Conservation (phyloP, 805 yeast species). For the Tetrapisispora fleetii region DNA sequence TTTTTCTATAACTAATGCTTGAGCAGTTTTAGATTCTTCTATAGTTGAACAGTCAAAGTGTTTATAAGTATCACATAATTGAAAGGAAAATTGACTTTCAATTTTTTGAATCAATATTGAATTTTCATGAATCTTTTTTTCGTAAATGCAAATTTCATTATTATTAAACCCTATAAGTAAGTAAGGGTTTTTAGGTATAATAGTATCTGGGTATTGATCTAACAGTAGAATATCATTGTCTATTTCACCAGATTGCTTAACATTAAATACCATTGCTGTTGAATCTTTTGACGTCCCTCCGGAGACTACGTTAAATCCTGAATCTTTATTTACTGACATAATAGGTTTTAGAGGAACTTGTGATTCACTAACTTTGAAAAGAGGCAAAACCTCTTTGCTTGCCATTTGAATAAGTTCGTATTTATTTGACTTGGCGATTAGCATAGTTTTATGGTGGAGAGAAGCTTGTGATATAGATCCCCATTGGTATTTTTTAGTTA, state of each 20-base stretch:
- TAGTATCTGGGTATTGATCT: constrained; percentile 18
- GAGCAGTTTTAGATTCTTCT: constrained; percentile 5
- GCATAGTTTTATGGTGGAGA: constrained; percentile 11
- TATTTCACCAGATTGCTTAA: constrained; percentile 25
- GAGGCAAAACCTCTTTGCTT: constrained; percentile 11
- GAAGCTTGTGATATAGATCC: constrained; percentile 10
- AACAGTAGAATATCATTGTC: constrained; percentile 24
- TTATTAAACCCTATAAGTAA: constrained; percentile 14
- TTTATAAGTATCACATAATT: constrained; percentile 7
- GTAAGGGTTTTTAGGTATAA: constrained; percentile 18
- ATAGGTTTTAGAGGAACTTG: constrained; percentile 17
- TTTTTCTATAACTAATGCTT: constrained; percentile 14
- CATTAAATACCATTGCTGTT: constrained; percentile 25
- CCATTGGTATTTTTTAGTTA: constrained; percentile 7
- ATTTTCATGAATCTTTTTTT: constrained; percentile 1
- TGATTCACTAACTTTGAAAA: constrained; percentile 24
- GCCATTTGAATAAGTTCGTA: constrained; percentile 21
- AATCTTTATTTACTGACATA: constrained; percentile 10
- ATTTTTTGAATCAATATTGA: background rate
- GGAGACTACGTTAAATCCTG: constrained; percentile 20
- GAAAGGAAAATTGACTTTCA: background rate
- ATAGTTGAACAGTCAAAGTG: constrained; percentile 1
- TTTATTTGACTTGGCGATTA: constrained; percentile 16
- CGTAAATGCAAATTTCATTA: constrained; percentile 8
- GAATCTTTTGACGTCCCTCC: constrained; percentile 22